Base-by-base conservation (phyloP, 1,139 yeast species). In the Saccharomyces uvarum region DNA sequence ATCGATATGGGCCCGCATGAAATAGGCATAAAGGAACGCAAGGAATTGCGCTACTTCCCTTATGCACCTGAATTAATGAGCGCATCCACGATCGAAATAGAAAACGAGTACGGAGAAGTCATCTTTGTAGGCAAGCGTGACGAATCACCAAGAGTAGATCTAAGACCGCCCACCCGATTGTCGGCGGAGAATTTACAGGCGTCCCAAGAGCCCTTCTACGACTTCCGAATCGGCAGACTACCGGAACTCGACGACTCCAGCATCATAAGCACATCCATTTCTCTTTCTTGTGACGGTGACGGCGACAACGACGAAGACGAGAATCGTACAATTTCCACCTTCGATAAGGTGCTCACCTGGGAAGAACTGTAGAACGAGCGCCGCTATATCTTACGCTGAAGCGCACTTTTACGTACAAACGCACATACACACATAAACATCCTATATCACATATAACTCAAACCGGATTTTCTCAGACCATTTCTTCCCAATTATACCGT, bases 1-100 rank as follows among this genome's bases (percentile, higher is more conserved):
- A 54, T 51, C 44, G 51, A 48, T 44, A 53, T 52, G 52, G 53
- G 55, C 26, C 60, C 58, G 7, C 57, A 49, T 54, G 54, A 29
- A 38, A 38, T 38, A 38, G 44, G 44, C 19, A 38, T 38, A 16
- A 38, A 38, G 44, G 44, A 38, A 11, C 11, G 11, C 44, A 38
- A 38, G 24, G 44, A 38, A 11, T 38, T 19, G n/a, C 44, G 44
- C 11, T 38, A 38, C 26, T 38, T 38, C 13, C 44, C 44, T 2
- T 38, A 38, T n/a, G n/a, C 44, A 11, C 26, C 21, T 19, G 44
- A 38, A 16, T 8, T 38, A 19, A 19, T 9, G 7, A 19, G 26
- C 13, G 21, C 21, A 4, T 38, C 44, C 24, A 38, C 44, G 5
- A 19, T 38, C n/a, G 44, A 16, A 19, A 38, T 38, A 16, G 44